Evolutionary conservation across 495 filamentous ascomycete species (phyloP).

Genomic region (Hyaloscypha bicolor): DNA sequence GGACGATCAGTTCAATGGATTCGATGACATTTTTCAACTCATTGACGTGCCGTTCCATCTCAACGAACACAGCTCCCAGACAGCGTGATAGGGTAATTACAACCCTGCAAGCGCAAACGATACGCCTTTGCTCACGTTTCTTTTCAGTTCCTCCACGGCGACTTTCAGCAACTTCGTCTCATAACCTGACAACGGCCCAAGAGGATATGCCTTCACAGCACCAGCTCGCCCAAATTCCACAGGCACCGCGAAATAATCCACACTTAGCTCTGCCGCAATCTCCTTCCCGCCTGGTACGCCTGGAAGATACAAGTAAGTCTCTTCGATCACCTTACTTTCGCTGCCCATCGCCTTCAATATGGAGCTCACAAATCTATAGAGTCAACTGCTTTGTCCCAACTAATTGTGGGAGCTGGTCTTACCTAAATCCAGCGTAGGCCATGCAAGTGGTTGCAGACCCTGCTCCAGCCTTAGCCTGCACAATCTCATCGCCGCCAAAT

Average conservation of each 20-base stretch:
- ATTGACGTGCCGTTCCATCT: slow-evolving; percentile 21
- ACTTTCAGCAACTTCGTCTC: slow-evolving; percentile 6
- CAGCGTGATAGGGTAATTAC: background rate
- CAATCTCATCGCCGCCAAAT: no score
- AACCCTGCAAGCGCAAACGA: background rate
- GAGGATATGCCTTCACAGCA: background rate
- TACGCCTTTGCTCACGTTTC: slow-evolving; percentile 5
- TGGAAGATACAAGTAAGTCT: slow-evolving; percentile 11
- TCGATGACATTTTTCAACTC: slow-evolving; percentile 26
- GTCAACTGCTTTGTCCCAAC: no score
- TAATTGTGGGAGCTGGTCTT: no score
- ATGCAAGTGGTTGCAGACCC: no score
- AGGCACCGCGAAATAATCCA: slow-evolving; percentile 11
- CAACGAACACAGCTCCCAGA: slow-evolving; percentile 3
- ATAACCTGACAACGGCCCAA: background rate
- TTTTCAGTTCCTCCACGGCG: slow-evolving; percentile 7
- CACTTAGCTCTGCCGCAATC: background rate
- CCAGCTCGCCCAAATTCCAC: slow-evolving; percentile 5
- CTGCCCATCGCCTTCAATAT: background rate
- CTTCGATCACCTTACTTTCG: slow-evolving; percentile 2
- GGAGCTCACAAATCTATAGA: slow-evolving; percentile 33
- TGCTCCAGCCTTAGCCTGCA: no score
- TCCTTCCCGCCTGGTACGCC: slow-evolving; percentile 4
- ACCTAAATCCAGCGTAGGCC: no score
- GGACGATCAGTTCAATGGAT: background rate